Base-by-base conservation (phyloP, 176 grass and related monocot species). In the Lolium multiflorum region DNA sequence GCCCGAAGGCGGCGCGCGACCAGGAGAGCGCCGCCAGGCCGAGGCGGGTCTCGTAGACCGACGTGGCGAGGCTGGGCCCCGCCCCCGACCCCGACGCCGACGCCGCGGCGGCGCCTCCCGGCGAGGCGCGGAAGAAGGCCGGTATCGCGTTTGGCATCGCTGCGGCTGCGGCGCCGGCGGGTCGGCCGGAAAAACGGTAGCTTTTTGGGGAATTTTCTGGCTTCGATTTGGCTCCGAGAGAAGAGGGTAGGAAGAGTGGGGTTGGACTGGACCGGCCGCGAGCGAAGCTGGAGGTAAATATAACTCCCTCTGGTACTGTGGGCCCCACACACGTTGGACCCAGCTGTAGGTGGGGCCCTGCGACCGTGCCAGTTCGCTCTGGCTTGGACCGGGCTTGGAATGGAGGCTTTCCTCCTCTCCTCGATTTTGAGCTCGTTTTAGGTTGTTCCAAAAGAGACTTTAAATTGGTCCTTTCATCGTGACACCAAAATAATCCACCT, bases 21-120 rank as follows among this genome's bases (percentile, higher is more conserved):
- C 96, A 98, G 52, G 96, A 89, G 59, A 96, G 86, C 71, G 96
- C 82, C 26, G 90, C 96, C 50, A 93, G 41, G 79, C 96, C 96
- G 24, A 98, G 91, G 57, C 81, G 86, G n/a, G 96, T 96, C 81
- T 92, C 90, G 90, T 98, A 96, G 41, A 95, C 82, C 50, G 96
- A 95, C 4, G 93, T 96, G 74, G 87, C 91, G 49, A 93, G 80
- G 72, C 82, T 95, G 13, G 89, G 87, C 26, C 88, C 90, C 16
- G 63, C 86, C 12, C 15, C 85, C 1, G 77, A 71, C 31, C 82
- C 84, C 10, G 84, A 31, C 54, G 72, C 84, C 10, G 84, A 31
- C 54, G 72, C 66, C 11, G 78, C 83, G 47, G 76, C 80, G 11
- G 87, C 28, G 43, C 73, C 88, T 5, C 69, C 84, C 48, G 83